A percentile compares a stretch with the other conserved stretches of the same genome.
These are phyloP conservation scores for Pythium rishiriense DNA, from an alignment of 352 stramenopile genomes.

Conservation along the genomic window DNA sequence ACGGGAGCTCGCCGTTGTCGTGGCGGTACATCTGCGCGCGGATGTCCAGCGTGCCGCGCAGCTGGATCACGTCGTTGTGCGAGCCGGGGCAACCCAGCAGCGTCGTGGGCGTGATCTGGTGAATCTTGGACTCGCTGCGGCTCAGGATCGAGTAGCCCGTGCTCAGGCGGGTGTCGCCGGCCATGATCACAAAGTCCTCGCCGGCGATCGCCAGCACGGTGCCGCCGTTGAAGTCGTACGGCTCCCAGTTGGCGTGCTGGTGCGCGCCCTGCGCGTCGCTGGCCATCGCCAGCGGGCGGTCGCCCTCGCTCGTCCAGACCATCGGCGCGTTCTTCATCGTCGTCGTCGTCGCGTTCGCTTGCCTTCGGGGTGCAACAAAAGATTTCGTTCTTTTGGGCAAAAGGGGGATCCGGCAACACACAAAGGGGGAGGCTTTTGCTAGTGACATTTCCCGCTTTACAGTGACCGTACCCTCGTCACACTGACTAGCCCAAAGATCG, in stretches of 20 bases:
- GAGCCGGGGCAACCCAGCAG: constrained; percentile 79
- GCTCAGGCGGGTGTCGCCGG: constrained; percentile 95
- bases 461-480: background rate
- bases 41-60: constrained; percentile 79
- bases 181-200: constrained; percentile 96
- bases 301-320: constrained; percentile 66
- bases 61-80: constrained; percentile 87
- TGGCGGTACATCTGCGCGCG: constrained; percentile 91
- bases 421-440: background rate
- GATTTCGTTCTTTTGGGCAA: constrained; percentile 17
- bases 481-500: constrained; percentile 19
- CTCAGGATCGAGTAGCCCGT: constrained; percentile 98
- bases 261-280: constrained; percentile 32
- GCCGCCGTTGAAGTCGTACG: constrained; percentile 87
- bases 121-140: constrained; percentile 92
- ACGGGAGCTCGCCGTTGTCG: constrained; percentile 95
- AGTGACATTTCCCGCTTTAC: constrained; percentile 12
- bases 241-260: constrained; percentile 66
- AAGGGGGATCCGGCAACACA: constrained; percentile 4
- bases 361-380: constrained; percentile 8
- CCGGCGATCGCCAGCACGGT: constrained; percentile 93
- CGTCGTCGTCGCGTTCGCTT: constrained; percentile 2
- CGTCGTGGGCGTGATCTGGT: constrained; percentile 67
- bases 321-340: constrained; percentile 51
- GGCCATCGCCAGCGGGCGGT: constrained; percentile 41